These are phyloP conservation scores for Botrytis elliptica DNA, from an alignment of 2,329 filamentous ascomycete genomes.

Conservation along the genomic window DNA sequence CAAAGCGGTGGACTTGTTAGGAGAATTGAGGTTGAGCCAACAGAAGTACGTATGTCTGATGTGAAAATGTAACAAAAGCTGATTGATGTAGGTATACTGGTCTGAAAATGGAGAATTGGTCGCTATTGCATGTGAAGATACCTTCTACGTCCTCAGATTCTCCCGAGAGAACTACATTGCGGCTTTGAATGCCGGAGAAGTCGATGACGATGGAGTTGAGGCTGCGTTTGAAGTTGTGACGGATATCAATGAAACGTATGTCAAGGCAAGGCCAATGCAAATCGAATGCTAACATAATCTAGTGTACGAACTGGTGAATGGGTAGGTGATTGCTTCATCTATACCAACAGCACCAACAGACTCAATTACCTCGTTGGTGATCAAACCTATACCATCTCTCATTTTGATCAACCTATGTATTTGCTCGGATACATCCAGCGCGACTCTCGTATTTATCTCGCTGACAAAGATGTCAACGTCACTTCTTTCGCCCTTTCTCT, in stretches of 20 bases:
- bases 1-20: constrained; percentile 82
- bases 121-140: constrained; percentile 88
- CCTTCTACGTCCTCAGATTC: constrained; percentile 90
- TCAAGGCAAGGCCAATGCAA: not conserved
- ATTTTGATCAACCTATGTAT: constrained; percentile 95
- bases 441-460: constrained; percentile 91
- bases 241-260: constrained; percentile 84
- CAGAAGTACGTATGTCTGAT: constrained; percentile 35
- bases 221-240: constrained; percentile 94
- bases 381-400: constrained; percentile 95
- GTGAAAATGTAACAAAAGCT: constrained; percentile 3
- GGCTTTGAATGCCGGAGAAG: constrained; percentile 75
- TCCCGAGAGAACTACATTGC: constrained; percentile 85
- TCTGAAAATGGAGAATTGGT: constrained; percentile 95
- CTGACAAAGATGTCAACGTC: constrained; percentile 91
- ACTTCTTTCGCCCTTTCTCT: constrained; percentile 90
- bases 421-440: constrained; percentile 91
- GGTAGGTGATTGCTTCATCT: constrained; percentile 99
- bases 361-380: constrained; percentile 97
- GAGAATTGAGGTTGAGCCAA: constrained; percentile 79
- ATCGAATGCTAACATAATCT: constrained; percentile 30
- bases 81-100: constrained; percentile 74
- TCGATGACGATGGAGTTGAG: constrained; percentile 86
- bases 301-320: constrained; percentile 92
- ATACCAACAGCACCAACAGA: constrained; percentile 94